Evolutionary conservation across 768 basidiomycete species (phyloP).

Genomic region (Xanthoconium stramineum): DNA sequence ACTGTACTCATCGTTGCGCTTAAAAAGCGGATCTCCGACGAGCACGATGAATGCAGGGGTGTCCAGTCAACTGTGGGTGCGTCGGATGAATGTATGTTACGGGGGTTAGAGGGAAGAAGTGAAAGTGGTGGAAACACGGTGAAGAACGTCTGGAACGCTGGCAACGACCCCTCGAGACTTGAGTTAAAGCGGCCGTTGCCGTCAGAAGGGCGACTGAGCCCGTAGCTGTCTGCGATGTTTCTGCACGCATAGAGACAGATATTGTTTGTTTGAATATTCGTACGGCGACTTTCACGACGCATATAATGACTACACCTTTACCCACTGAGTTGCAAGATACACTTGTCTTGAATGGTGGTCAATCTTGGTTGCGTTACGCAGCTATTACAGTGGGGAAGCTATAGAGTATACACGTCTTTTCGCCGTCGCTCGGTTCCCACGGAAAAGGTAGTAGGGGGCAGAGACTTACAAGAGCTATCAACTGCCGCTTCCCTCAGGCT

Average conservation of each 20-base stretch:
- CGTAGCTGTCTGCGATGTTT: too few species aligned
- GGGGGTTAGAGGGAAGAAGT: too few species aligned
- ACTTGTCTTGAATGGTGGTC: background rate
- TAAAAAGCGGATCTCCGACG: background rate
- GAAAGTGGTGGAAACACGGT: too few species aligned
- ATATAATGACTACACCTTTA: too few species aligned
- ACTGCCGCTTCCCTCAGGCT: background rate
- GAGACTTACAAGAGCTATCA: slow-evolving; percentile 1
- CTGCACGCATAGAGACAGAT: background rate
- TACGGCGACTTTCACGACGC: too few species aligned
- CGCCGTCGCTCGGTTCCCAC: background rate
- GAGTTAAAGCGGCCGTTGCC: too few species aligned
- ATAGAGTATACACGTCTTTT: background rate
- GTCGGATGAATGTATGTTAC: background rate
- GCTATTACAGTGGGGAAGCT: background rate
- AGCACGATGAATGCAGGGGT: too few species aligned
- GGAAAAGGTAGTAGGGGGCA: background rate
- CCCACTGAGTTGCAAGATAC: background rate
- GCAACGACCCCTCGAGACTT: too few species aligned
- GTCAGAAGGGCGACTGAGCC: too few species aligned
- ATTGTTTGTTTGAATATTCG: too few species aligned
- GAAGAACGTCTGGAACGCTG: too few species aligned
- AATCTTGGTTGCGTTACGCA: background rate
- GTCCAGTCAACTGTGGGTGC: too few species aligned
- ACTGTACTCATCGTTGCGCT: background rate